phyloP scores from a whole-genome alignment of 345 rosid species.

The Salix dunnii region DNA sequence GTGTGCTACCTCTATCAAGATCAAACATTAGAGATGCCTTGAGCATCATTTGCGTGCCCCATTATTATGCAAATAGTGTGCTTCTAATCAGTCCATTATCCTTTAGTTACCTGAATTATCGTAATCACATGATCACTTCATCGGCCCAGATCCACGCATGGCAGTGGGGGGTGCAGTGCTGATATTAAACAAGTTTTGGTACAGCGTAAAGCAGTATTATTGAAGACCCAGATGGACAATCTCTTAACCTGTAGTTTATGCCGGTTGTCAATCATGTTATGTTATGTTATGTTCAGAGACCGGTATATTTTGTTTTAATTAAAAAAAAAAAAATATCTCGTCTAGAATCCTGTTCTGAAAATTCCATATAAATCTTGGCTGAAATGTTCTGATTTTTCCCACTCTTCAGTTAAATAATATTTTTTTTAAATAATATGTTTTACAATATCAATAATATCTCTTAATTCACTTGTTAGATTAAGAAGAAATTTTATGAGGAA shows the following conservation, averaged over 20 bases:
- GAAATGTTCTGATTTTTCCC: rapidly evolving
- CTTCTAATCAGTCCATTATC: not conserved
- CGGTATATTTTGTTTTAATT: too few species aligned
- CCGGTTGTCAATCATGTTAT: too few species aligned
- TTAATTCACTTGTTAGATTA: too few species aligned
- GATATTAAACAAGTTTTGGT: not conserved
- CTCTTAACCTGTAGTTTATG: not conserved
- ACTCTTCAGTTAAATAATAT: too few species aligned
- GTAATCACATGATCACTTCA: not conserved
- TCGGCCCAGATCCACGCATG: not conserved
- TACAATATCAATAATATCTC: too few species aligned
- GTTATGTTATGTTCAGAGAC: too few species aligned
- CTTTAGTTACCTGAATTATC: not conserved
- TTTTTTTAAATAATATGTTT: too few species aligned
- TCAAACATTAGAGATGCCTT: not conserved
- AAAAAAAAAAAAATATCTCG: too few species aligned
- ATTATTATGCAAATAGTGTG: not conserved
- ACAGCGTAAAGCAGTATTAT: not conserved
- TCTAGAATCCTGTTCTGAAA: too few species aligned
- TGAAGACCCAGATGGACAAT: not conserved
- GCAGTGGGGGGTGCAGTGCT: not conserved
- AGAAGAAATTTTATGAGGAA: too few species aligned
- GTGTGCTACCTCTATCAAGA: not conserved
- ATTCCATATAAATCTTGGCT: too few species aligned
- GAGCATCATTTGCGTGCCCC: not conserved